These are phyloP conservation scores for Xylaria sp. DNA, from an alignment of 2,329 filamentous ascomycete genomes.

Conservation along the genomic window DNA sequence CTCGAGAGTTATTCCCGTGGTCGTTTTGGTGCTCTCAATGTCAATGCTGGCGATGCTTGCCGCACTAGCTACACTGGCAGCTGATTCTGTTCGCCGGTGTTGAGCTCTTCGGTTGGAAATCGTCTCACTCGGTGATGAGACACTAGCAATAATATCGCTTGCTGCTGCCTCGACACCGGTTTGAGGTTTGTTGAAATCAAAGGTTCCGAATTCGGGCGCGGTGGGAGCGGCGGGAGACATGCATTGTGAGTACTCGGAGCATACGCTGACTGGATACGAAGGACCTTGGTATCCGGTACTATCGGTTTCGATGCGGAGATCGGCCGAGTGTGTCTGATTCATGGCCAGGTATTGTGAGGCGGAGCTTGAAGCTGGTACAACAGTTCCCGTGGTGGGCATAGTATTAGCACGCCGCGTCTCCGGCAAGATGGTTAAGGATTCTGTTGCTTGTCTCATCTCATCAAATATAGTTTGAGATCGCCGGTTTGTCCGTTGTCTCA, in stretches of 20 bases:
- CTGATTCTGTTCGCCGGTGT: slow-evolving; percentile 69
- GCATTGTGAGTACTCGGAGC: slow-evolving; percentile 62
- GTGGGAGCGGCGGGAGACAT: slow-evolving; percentile 65
- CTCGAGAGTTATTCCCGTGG: slow-evolving; percentile 88
- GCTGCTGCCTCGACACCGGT: slow-evolving; percentile 49
- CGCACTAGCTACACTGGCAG: slow-evolving; percentile 67
- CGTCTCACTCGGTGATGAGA: slow-evolving; percentile 39
- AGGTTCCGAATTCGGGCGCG: slow-evolving; percentile 57
- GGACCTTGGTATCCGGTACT: slow-evolving; percentile 51
- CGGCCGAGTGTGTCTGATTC: slow-evolving; percentile 54
- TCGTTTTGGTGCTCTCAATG: slow-evolving; percentile 73
- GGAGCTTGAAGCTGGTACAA: slow-evolving; percentile 65
- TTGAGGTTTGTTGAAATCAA: slow-evolving; percentile 58
- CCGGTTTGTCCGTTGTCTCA: slow-evolving; percentile 56
- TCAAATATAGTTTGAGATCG: slow-evolving; percentile 66
- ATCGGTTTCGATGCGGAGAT: slow-evolving; percentile 56
- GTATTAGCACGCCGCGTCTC: slow-evolving; percentile 66
- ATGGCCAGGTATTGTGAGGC: slow-evolving; percentile 67
- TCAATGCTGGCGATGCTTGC: slow-evolving; percentile 71
- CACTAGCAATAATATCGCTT: slow-evolving; percentile 35
- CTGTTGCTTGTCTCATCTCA: slow-evolving; percentile 67
- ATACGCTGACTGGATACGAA: slow-evolving; percentile 54
- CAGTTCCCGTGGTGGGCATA: slow-evolving; percentile 54
- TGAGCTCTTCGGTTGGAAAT: slow-evolving; percentile 50
- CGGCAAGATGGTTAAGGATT: slow-evolving; percentile 61